Evolutionary conservation across 129 eudicot species (phyloP).

Genomic region (Tagetes erecta): DNA sequence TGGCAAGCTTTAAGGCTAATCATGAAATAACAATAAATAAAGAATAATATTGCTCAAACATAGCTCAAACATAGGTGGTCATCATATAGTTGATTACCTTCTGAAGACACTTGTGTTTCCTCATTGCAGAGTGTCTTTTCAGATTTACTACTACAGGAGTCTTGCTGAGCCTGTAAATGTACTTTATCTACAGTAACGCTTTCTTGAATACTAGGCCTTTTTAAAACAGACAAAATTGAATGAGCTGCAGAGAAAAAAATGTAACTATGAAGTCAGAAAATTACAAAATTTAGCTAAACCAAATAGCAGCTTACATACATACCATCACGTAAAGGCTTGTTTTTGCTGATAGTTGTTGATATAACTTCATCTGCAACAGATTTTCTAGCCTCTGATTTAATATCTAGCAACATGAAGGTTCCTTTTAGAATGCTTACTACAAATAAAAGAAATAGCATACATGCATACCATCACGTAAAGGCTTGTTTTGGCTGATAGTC

Average conservation of each 20-base stretch:
- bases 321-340: constrained; percentile 69
- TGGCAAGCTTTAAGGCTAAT: not conserved
- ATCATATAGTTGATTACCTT: constrained; percentile 37
- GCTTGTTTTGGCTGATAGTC: constrained; percentile 37
- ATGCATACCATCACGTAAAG: constrained; percentile 66
- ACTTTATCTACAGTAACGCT: constrained; percentile 19
- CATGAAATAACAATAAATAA: not conserved
- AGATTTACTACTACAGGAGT: constrained; percentile 23
- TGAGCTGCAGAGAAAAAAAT: constrained; percentile 47
- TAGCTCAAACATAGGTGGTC: not conserved
- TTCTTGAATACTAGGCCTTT: constrained; percentile 42
- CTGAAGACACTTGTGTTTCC: constrained; percentile 15
- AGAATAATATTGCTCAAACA: not conserved
- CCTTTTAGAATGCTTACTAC: constrained; percentile 38
- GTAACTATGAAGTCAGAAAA: not conserved
- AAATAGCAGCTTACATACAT: constrained; percentile 43
- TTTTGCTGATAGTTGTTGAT: constrained; percentile 26
- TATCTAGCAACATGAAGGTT: constrained; percentile 34
- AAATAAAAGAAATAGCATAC: not conserved
- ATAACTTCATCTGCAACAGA: constrained; percentile 30
- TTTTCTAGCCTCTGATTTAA: constrained; percentile 31
- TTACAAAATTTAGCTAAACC: not conserved
- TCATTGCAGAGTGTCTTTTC: constrained; percentile 24
- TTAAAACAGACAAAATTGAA: constrained; percentile 67
- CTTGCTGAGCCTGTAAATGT: constrained; percentile 32